Conservation (phyloP, 179 eudicot genomes). For the Silene coronaria region DNA sequence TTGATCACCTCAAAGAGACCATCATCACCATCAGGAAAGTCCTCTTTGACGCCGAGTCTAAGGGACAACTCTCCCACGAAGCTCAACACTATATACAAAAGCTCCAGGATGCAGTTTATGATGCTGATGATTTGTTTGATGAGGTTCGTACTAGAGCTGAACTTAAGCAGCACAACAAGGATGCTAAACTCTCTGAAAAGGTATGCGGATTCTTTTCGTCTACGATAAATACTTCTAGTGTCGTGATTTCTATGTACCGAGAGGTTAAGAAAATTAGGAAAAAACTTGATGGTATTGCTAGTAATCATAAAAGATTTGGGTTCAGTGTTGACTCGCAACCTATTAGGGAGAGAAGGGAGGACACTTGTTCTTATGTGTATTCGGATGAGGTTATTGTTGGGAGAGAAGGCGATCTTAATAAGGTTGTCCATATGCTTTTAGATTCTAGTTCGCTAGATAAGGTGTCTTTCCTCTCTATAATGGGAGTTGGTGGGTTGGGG, state of each 20-base stretch:
- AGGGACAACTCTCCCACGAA: background rate
- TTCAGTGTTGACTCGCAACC: background rate
- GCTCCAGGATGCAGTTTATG: background rate
- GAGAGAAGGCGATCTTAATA: background rate
- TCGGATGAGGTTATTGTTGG: background rate
- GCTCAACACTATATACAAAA: background rate
- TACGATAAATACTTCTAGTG: background rate
- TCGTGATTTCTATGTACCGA: background rate
- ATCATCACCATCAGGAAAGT: background rate
- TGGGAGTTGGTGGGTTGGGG: background rate
- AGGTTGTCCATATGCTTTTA: background rate
- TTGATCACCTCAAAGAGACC: background rate
- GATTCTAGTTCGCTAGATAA: background rate
- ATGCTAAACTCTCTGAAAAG: background rate
- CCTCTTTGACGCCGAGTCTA: background rate
- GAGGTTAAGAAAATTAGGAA: background rate
- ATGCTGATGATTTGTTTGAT: constrained; percentile 4
- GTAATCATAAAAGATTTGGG: background rate
- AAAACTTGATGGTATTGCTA: background rate
- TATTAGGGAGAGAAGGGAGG: background rate
- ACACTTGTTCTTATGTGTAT: background rate
- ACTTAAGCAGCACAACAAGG: background rate
- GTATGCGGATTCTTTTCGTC: background rate
- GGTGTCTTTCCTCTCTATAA: background rate
- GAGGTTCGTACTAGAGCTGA: background rate